Conservation (phyloP, 352 stramenopile genomes). For the Globisporangium lucens region DNA sequence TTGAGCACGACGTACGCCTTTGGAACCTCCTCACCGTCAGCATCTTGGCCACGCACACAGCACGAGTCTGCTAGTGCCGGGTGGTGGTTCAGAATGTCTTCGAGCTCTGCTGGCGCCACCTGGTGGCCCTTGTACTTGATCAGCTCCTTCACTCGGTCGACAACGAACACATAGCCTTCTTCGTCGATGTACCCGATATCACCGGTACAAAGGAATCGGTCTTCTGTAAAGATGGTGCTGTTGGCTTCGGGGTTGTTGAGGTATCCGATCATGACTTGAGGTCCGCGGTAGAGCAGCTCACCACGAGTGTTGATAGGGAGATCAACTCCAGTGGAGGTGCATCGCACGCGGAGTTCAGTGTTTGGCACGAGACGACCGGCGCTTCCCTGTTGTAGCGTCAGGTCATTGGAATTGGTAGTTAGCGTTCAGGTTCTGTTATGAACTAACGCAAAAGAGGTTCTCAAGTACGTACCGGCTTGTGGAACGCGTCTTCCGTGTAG, state of each 20-base stretch:
- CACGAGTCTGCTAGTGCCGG: conserved; percentile 60
- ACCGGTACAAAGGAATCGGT: conserved; percentile 86
- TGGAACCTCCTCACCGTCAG: conserved; percentile 82
- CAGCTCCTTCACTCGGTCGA: conserved; percentile 93
- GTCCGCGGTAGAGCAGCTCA: conserved; percentile 84
- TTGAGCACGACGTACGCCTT: conserved; percentile 89
- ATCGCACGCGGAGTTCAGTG: conserved; percentile 52
- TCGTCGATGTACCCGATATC: conserved; percentile 91
- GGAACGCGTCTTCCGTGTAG: conserved; percentile 16
- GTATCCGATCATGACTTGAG: conserved; percentile 92
- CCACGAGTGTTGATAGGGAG: conserved; percentile 39
- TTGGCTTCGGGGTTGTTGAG: conserved; percentile 87
- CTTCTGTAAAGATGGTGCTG: conserved; percentile 61
- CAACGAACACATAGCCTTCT: conserved; percentile 90
- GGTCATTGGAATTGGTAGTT: background rate
- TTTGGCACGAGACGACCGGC: conserved; percentile 49
- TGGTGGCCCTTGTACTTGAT: conserved; percentile 95
- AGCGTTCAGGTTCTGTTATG: background rate
- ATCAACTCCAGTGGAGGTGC: conserved; percentile 38
- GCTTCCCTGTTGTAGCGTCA: conserved; percentile 7
- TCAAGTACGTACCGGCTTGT: background rate
- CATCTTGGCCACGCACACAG: conserved; percentile 58
- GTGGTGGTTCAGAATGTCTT: conserved; percentile 85
- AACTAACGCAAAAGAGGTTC: background rate
- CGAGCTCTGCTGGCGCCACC: conserved; percentile 89